Evolutionary conservation across 2,329 filamentous ascomycete genomes (phyloP).

Genomic region (Fusarium denticulatum): DNA sequence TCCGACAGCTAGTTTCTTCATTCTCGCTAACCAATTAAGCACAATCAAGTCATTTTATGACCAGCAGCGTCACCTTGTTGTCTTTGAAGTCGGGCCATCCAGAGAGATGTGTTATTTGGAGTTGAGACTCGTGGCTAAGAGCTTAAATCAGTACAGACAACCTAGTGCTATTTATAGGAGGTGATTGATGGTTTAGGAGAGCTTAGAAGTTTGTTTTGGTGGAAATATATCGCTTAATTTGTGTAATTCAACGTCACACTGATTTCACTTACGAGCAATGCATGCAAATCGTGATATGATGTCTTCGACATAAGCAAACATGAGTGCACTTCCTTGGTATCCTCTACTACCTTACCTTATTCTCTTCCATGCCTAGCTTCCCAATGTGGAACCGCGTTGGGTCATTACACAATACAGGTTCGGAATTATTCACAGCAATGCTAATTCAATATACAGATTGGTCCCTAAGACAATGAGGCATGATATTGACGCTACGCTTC

Average conservation of each 20-base stretch:
- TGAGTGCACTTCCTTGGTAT: not conserved
- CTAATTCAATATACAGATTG: rapidly evolving
- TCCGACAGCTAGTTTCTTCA: not conserved
- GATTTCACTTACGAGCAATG: not conserved
- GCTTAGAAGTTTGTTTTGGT: not conserved
- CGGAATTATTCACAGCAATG: not conserved
- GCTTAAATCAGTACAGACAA: not conserved
- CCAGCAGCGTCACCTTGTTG: not conserved
- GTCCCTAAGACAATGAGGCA: no score
- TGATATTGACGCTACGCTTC: not conserved
- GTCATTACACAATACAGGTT: rapidly evolving
- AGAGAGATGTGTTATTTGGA: not conserved
- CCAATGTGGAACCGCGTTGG: rapidly evolving
- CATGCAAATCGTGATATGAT: no score
- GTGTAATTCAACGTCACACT: not conserved
- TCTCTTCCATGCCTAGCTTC: not conserved
- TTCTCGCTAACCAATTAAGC: not conserved
- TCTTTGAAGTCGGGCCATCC: not conserved
- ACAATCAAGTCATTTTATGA: not conserved
- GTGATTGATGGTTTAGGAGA: not conserved
- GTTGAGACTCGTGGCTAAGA: not conserved
- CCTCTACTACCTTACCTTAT: no score
- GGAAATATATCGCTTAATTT: not conserved
- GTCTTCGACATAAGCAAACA: not conserved
- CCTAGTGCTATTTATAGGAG: not conserved